These are phyloP conservation scores for Golubevia pallescens DNA, from an alignment of 1,284 basidiomycete genomes.

Conservation along the genomic window DNA sequence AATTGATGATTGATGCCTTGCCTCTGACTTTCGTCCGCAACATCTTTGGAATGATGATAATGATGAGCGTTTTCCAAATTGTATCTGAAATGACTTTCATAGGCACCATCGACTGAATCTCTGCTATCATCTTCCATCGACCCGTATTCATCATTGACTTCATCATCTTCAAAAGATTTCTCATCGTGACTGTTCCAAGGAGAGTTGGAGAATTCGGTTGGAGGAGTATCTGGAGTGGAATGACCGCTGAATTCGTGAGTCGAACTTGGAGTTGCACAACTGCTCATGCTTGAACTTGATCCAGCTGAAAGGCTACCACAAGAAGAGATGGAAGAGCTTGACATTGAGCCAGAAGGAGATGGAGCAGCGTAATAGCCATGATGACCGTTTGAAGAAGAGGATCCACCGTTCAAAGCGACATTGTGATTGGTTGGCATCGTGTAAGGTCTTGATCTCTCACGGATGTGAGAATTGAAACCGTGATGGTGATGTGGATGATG, in stretches of 20 bases:
- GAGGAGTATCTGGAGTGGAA: conserved; percentile 52
- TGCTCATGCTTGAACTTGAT: conserved; percentile 17
- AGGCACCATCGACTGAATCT: not conserved
- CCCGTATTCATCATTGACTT: not conserved
- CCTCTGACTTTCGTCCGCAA: not conserved
- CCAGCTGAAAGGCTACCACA: conserved; percentile 30
- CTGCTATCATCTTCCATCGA: not conserved
- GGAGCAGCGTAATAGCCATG: conserved; percentile 9
- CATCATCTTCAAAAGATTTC: conserved; percentile 3
- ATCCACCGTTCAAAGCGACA: conserved; percentile 14
- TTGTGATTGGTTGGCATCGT: conserved; percentile 30
- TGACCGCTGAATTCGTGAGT: conserved; percentile 34
- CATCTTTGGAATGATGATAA: not conserved
- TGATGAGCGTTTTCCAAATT: not conserved
- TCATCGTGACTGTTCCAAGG: conserved; percentile 2
- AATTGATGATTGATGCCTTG: not conserved
- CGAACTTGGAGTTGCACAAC: conserved; percentile 34
- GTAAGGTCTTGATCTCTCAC: conserved; percentile 35
- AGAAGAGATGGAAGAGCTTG: conserved; percentile 23
- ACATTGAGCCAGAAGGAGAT: conserved; percentile 13
- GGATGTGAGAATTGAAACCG: conserved; percentile 21
- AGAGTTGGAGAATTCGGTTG: conserved; percentile 31
- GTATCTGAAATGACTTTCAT: not conserved
- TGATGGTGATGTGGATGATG: conserved; percentile 16
- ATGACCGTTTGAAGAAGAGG: conserved; percentile 18